Base-by-base conservation (phyloP, 1,139 yeast species). In the Kurtzmaniella quercitrusa region DNA sequence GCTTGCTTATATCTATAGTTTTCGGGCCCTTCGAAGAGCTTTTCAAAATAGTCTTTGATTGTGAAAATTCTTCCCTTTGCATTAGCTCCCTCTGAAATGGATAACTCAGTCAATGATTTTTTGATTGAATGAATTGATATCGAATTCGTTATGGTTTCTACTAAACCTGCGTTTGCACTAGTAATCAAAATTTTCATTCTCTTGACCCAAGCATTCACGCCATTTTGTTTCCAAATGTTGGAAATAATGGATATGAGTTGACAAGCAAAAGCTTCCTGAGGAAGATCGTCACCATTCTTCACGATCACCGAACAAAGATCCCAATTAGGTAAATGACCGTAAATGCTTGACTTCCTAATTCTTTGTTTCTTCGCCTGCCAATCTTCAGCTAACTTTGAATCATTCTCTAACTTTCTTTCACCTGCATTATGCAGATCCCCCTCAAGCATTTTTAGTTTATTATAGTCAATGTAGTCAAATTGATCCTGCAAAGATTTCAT, bases 191-290 rank as follows among this genome's bases (percentile, higher is more conserved):
- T 93, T 52, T 87, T 82, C 98, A 93, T 93, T 49, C 82, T 75
- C 54, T 91, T 91, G 1, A 93, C 94, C 98, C 98, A 93, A 4
- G 82, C 87, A 14, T 77, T 81, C 5, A 85, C 79, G 1, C 73
- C 69, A 23, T 79, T 77, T 29, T 70, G 75, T 42, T 79, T 77
- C 98, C 98, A 93, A 40, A 89, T 82, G 44, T 79, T 81, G 0
- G 95, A 84, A 63, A 91, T 87, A 38, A 95, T 83, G 45, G 86
- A 82, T 41, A 93, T 91, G 34, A 93, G 63, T 59, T 93, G 98
- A 52, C 97, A 90, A 0, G 98, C 98, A 70, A 93, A 90, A 0
- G 98, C 97, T 59, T 93, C 98, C 60, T 93, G 98, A 17, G 96
- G 87, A 43, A 93, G 64, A 62, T 93, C 98, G 56, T 87, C 93